These are phyloP conservation scores for Gynostemma pentaphyllum DNA, from an alignment of 306 rosid species.

Conservation along the genomic window DNA sequence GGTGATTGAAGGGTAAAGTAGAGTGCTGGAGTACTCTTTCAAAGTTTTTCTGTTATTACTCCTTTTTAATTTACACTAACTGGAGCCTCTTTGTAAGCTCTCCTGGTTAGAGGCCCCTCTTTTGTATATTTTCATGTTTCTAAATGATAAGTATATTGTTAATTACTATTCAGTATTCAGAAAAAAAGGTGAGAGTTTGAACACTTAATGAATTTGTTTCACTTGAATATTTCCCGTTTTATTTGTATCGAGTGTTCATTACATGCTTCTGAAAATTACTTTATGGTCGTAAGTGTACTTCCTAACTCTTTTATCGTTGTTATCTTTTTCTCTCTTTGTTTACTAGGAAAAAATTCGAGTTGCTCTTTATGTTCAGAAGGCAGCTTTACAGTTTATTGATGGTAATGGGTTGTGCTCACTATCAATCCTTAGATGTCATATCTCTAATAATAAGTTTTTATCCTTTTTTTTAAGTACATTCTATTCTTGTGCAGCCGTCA, in stretches of 20 bases:
- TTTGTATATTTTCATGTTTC: too few relatives aligned
- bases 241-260: background rate
- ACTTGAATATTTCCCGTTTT: background rate
- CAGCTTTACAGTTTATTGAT: conserved; percentile 79
- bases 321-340: conserved; percentile 17
- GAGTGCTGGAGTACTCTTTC: too few relatives aligned
- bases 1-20: too few relatives aligned
- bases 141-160: too few relatives aligned
- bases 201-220: background rate
- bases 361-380: conserved; percentile 79
- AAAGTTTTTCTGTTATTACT: too few relatives aligned
- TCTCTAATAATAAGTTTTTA: conserved; percentile 2
- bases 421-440: conserved; percentile 9
- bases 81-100: too few relatives aligned
- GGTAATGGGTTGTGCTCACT: conserved; percentile 32
- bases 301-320: conserved; percentile 1
- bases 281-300: background rate
- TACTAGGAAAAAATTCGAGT: conserved; percentile 76
- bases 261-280: background rate
- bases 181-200: too few relatives aligned
- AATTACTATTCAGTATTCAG: too few relatives aligned
- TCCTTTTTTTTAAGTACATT: conserved; percentile 3
- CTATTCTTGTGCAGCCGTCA: conserved; percentile 46
- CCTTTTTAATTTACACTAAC: too few relatives aligned
- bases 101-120: too few relatives aligned